phyloP scores from a whole-genome alignment of 805 yeast genomes.

The Lipomyces kockii region DNA sequence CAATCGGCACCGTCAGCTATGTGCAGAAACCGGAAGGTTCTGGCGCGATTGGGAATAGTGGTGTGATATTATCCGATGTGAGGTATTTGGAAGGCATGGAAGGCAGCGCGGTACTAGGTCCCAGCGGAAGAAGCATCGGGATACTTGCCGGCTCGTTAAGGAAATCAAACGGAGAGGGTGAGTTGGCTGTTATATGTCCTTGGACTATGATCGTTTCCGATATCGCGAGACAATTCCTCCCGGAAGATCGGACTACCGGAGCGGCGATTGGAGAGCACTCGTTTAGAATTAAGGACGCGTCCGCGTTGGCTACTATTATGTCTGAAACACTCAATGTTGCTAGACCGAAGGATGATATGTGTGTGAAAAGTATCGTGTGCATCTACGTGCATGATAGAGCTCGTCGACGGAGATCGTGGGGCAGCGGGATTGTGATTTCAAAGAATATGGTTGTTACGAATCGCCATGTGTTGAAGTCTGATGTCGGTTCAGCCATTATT shows the following conservation, averaged over 20 bases:
- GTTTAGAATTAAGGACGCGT: slow-evolving; percentile 4
- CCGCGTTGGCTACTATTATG: not conserved
- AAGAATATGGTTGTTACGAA: slow-evolving; percentile 18
- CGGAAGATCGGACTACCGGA: too few relatives aligned
- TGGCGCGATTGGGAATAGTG: not conserved
- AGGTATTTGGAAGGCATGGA: slow-evolving; percentile 25
- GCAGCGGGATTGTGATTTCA: slow-evolving; percentile 22
- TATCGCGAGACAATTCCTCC: not conserved
- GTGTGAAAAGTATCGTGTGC: slow-evolving; percentile 9
- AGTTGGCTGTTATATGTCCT: slow-evolving; percentile 18
- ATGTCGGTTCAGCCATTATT: not conserved
- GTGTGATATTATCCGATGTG: slow-evolving; percentile 11
- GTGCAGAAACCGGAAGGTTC: too few relatives aligned
- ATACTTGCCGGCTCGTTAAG: slow-evolving; percentile 16
- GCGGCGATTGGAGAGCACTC: not conserved
- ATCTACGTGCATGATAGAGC: not conserved
- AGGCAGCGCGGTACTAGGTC: slow-evolving; percentile 19
- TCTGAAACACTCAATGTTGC: not conserved
- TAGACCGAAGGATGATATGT: not conserved
- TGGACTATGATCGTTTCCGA: slow-evolving; percentile 17
- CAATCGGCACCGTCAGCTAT: slow-evolving; percentile 6
- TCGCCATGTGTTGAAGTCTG: slow-evolving; percentile 18
- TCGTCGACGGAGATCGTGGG: slow-evolving; percentile 16
- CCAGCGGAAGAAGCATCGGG: slow-evolving; percentile 7
- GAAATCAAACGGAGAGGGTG: slow-evolving; percentile 26